Conservation (phyloP, 2,329 filamentous ascomycete genomes). For the Pseudocercospora cruenta region DNA sequence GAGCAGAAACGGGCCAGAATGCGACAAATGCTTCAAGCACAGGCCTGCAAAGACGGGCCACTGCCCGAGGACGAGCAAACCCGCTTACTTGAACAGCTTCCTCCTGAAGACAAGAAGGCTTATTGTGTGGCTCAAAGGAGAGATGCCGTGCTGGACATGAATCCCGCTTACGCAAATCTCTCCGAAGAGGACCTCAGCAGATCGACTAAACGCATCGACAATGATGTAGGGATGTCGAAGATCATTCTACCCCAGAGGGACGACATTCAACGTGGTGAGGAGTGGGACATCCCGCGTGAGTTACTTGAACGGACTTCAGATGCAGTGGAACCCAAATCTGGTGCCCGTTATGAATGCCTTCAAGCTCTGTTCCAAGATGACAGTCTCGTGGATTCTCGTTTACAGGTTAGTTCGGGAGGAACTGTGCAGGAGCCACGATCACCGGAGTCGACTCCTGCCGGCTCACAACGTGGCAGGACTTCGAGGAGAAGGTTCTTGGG, state of each 20-base stretch:
- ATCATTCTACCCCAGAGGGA: not conserved
- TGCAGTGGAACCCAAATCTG: not conserved
- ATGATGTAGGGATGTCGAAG: not conserved
- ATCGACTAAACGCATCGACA: not conserved
- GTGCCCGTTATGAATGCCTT: not conserved
- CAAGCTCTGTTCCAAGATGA: not conserved
- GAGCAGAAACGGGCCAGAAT: not conserved
- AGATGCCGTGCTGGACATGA: not conserved
- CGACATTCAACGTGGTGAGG: not conserved
- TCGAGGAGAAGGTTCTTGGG: not conserved
- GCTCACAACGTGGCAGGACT: not conserved
- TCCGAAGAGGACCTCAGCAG: not conserved
- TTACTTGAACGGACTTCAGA: not conserved
- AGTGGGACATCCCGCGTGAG: not conserved
- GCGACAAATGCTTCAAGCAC: not conserved
- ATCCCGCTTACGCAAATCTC: not conserved
- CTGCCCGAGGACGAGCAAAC: not conserved
- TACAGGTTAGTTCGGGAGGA: not conserved
- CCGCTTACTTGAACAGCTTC: not conserved
- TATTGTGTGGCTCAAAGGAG: not conserved
- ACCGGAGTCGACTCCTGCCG: not conserved
- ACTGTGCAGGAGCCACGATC: not conserved
- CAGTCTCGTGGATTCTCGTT: not conserved
- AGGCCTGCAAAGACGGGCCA: not conserved
- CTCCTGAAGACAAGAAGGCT: not conserved